These are phyloP conservation scores for Tolypocladium tropicale DNA, from an alignment of 2,329 filamentous ascomycete species.

Conservation along the genomic window DNA sequence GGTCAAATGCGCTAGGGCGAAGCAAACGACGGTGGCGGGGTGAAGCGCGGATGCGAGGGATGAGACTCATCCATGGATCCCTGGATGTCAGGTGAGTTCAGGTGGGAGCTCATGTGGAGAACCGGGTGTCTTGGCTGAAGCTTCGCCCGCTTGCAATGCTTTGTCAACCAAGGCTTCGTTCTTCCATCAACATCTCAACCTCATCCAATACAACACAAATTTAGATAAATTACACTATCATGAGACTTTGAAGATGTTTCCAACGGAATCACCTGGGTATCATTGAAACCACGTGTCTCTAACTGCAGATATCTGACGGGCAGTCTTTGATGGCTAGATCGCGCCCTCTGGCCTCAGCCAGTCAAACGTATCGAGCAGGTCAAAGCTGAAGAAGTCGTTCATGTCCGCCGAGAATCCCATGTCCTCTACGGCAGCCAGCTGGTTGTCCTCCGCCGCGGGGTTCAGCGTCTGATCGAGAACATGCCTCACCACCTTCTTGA, in stretches of 20 bases:
- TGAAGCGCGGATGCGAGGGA: background rate
- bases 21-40: background rate
- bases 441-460: conserved; percentile 9
- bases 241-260: background rate
- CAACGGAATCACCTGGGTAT: background rate
- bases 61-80: background rate
- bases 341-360: conserved; percentile 20
- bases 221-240: background rate
- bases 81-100: background rate
- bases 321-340: background rate
- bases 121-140: background rate
- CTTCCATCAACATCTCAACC: background rate
- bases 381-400: conserved; percentile 26
- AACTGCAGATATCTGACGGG: background rate
- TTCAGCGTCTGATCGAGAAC: conserved; percentile 39
- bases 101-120: background rate
- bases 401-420: conserved; percentile 18
- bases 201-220: background rate
- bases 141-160: too few relatives aligned
- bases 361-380: conserved; percentile 34
- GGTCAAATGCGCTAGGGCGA: background rate
- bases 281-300: background rate
- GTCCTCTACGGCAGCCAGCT: conserved; percentile 2
- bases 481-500: conserved; percentile 34
- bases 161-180: too few relatives aligned